A percentile compares a stretch with the other conserved stretches of the same genome.
Evolutionary conservation across 352 stramenopile species (phyloP).

Genomic region (Pythium grandisporangium): DNA sequence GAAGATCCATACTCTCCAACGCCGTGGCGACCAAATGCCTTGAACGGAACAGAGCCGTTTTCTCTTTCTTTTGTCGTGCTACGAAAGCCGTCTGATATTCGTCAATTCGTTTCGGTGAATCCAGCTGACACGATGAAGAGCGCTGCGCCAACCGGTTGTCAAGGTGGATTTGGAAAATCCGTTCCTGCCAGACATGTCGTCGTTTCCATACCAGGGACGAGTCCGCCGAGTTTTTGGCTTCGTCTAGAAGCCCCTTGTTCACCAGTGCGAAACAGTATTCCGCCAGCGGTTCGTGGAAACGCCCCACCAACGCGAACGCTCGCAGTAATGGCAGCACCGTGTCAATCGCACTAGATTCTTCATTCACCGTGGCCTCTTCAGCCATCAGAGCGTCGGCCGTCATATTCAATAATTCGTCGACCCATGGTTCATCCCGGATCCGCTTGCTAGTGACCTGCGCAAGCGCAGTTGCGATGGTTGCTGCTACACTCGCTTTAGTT

Average conservation of each 20-base stretch:
- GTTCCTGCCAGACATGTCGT: slow-evolving; percentile 3
- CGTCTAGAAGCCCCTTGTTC: slow-evolving; percentile 28
- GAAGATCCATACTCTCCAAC: slow-evolving; percentile 39
- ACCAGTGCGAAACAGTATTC: slow-evolving; percentile 28
- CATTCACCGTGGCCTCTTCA: slow-evolving; percentile 5
- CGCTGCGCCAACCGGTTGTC: slow-evolving; percentile 34
- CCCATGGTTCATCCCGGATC: slow-evolving; percentile 35
- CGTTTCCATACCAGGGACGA: not conserved
- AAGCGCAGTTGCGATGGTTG: slow-evolving; percentile 32
- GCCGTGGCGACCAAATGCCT: slow-evolving; percentile 47
- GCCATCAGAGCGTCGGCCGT: slow-evolving; percentile 25
- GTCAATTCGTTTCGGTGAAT: slow-evolving; percentile 7
- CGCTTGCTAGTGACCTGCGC: slow-evolving; percentile 41
- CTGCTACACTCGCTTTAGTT: too few species aligned
- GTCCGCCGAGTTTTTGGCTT: slow-evolving; percentile 13
- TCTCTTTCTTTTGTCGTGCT: slow-evolving; percentile 32
- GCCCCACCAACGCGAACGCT: slow-evolving; percentile 35
- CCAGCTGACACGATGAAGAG: slow-evolving; percentile 22
- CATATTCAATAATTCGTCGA: slow-evolving; percentile 27
- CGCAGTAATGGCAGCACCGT: slow-evolving; percentile 34
- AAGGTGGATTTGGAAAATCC: slow-evolving; percentile 60
- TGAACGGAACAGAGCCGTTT: slow-evolving; percentile 46
- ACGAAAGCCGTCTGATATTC: slow-evolving; percentile 38
- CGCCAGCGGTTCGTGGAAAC: slow-evolving; percentile 50
- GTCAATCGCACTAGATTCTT: slow-evolving; percentile 8